Evolutionary conservation across 306 rosid species (phyloP), one percentile per base, ranked within the genome.

Genomic region (Urtica urens): DNA sequence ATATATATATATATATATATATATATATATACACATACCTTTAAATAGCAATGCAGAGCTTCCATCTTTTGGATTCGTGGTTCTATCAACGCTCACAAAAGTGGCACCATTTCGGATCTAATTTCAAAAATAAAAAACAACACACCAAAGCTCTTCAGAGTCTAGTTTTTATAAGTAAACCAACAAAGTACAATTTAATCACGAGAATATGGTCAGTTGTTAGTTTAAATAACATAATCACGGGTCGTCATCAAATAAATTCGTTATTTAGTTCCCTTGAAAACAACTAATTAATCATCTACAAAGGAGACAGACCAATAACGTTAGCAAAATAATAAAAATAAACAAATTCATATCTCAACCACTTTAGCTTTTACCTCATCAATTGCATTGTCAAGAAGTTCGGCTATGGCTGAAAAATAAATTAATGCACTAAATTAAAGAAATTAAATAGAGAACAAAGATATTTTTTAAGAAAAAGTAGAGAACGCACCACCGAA

Each of bases 91-190:
- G 48, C 19, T 51, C 60, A 88, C 95, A 81, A 76, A 76, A 65
- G 93, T 78, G 59, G 97, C 97, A 62, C 96, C 97, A 58, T 81
- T 81, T 65, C 74, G 80, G 74, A 84, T 81, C 97, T 88, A n/a
- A 78, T 64, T 51, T 53, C 47, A 59, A 57, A 54, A 76, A 66
- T 57, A 38, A 58, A 52, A 46, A 39, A 33, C 55, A 62, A 51
- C n/a, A n/a, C 49, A 17, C 50, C 54, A 45, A 40, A 60, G 15
- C 7, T 4, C 3, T n/a, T n/a, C n/a, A n/a, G n/a, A n/a, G n/a
- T n/a, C n/a, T n/a, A n/a, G n/a, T n/a, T n/a, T n/a, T n/a, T n/a
- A n/a, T n/a, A n/a, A n/a, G n/a, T n/a, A n/a, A n/a, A n/a, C n/a
- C n/a, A n/a, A n/a, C n/a, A n/a, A n/a, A n/a, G n/a, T n/a, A n/a